Evolutionary conservation across 1,284 basidiomycete genomes (phyloP), one percentile per base, ranked within the genome.

Genomic region (Leccinum fallax): DNA sequence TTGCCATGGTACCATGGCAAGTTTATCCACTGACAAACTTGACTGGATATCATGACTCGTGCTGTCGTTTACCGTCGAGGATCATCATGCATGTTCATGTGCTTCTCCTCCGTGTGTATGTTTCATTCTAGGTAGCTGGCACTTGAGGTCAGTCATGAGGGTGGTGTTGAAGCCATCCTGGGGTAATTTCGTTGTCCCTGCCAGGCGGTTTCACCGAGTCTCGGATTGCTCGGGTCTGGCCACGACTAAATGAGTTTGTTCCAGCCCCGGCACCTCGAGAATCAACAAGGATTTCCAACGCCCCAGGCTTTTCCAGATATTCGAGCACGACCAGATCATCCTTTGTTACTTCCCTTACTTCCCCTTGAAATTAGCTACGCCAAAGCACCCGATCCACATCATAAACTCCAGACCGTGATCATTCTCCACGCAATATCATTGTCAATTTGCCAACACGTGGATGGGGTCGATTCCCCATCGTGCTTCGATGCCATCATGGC

Each of bases 401-500:
- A 4, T 59, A 30, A 13, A 9, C 30, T 40, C 19, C 34, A 11
- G 28, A 30, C 16, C 26, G 8, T 9, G 28, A 52, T 28, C 16
- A 52, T 28, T 9, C 9, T 16, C 21, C 32, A 9, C 5, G 10
- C 26, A 21, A 11, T 30, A 56, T 19, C 10, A 28, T 9, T 21
- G 7, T 28, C 46, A 48, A 48, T 52, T 16, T 60, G 28, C 26
- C 40, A 28, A 34, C 28, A 58, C 32, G 62, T 59, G 55, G 34
- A 65, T 26, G 21, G 34, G 24, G 43, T n/a, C 28, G 30, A 46
- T 19, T 40, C 34, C 30, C n/a, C 15, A 10, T 28, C 28, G 10
- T 15, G 52, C 38, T 16, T 61, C 15, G 34, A 11, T 21, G 8
- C 8, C 48, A 26, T 16, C 40, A 46, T 55, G 15, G 51, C 21